Evolutionary conservation across 1,139 yeast genomes (phyloP), one percentile per base, ranked within the genome.

Genomic region (Scheffersomyces segobiensis): DNA sequence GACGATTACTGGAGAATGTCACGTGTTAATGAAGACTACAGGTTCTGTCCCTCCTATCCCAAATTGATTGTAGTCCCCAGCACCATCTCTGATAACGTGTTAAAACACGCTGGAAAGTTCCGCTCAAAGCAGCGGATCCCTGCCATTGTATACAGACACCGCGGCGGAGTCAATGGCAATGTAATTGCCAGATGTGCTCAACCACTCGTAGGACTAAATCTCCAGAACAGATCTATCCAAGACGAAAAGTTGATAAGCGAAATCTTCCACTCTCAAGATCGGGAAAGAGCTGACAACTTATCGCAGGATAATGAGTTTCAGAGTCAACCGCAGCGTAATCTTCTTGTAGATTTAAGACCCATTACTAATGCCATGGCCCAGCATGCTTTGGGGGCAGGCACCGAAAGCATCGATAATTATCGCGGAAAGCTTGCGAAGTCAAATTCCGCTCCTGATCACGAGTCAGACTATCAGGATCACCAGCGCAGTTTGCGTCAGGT

Each of bases 341-440:
- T 95, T 52, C 87, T 95, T 49, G 95, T 93, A 2, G 99, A 95
- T 75, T 89, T 97, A 26, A 79, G 99, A 58, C 99, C 99, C 0
- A 74, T 93, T 14, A 89, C 98, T 0, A 95, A 95, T 72, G 98
- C 99, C 12, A 86, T 93, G 86, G 99, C 98, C 0, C 99, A 95
- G 69, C 92, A 93, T 58, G 98, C 98, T 0, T 75, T 95, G 32
- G 99, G 99, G 6, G 99, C 98, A 5, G 99, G 99, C 0, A 89
- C 98, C 0, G 99, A 95, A 69, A 89, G 85, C 64, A 91, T 93
- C 81, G 98, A 93, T 61, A 86, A 91, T 68, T 93, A 95, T 74
- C 82, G 87, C 49, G 81, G 79, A 1, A 61, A 52, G 60, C 56
- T 24, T 57, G 57, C 54, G 62, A 48, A 48, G 3, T 2, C 50